Evolutionary conservation across 805 yeast genomes (phyloP).

Genomic region (Cyberlindnera petersonii): DNA sequence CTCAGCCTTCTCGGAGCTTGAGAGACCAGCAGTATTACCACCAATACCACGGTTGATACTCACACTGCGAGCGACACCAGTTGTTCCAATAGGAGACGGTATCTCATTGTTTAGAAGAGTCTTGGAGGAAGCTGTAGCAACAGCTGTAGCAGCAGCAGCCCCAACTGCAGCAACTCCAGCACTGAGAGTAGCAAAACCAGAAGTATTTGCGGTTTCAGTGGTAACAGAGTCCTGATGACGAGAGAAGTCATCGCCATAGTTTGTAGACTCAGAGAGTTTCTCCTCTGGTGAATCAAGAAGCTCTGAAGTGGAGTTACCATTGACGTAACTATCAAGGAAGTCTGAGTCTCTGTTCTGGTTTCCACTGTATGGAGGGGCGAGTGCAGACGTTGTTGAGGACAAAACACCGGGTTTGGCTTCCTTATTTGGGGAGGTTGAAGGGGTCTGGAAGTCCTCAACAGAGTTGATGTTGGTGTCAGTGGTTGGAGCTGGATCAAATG

Average conservation of each 20-base stretch:
- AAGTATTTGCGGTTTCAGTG: neutral
- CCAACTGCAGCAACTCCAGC: slow-evolving; percentile 15
- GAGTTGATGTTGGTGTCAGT: neutral
- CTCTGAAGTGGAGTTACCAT: slow-evolving; percentile 17
- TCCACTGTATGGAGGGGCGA: slow-evolving; percentile 2
- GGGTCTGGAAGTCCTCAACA: slow-evolving; percentile 18
- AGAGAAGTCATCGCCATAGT: neutral
- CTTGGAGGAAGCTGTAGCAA: neutral
- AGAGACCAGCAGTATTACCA: neutral
- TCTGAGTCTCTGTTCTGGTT: slow-evolving; percentile 25
- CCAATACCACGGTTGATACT: slow-evolving; percentile 3
- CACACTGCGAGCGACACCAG: slow-evolving; percentile 11
- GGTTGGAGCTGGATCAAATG: slow-evolving; percentile 1
- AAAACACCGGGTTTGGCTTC: neutral
- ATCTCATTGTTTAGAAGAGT: neutral
- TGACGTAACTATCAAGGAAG: slow-evolving; percentile 28
- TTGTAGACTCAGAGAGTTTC: slow-evolving; percentile 2
- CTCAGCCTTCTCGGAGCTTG: slow-evolving; percentile 21
- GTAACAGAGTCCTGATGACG: neutral
- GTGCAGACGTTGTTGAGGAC: neutral
- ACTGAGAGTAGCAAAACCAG: slow-evolving; percentile 9
- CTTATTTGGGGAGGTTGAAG: slow-evolving; percentile 12
- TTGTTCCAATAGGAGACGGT: slow-evolving; percentile 2
- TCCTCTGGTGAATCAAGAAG: slow-evolving; percentile 3
- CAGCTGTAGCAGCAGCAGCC: slow-evolving; percentile 6